Conservation (phyloP, 257 asterid genomes). For the Striga asiatica region DNA sequence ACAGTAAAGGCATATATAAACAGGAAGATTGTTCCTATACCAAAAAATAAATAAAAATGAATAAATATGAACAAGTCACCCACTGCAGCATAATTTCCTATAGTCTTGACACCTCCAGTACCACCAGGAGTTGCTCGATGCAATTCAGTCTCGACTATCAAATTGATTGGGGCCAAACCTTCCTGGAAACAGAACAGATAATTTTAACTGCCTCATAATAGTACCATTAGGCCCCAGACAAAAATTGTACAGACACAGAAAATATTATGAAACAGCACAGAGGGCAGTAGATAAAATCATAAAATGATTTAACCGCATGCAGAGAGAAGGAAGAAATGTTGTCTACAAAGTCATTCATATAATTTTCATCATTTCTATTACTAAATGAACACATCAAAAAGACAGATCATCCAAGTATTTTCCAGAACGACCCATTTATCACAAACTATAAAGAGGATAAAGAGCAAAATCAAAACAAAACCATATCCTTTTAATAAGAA, state of each 20-base stretch:
- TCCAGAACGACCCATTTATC: too few species aligned
- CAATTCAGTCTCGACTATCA: slow-evolving; percentile 84
- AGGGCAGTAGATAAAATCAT: too few species aligned
- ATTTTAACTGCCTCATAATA: not conserved
- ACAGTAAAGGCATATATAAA: not conserved
- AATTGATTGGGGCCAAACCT: slow-evolving; percentile 91
- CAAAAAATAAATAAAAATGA: not conserved
- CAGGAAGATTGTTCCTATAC: not conserved
- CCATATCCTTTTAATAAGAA: too few species aligned
- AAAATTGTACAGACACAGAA: not conserved
- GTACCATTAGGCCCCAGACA: not conserved
- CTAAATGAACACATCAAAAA: too few species aligned
- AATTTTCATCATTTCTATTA: too few species aligned
- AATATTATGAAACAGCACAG: too few species aligned
- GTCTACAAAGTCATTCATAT: not conserved
- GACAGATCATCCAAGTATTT: too few species aligned
- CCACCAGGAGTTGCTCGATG: slow-evolving; percentile 99
- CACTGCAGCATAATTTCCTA: slow-evolving; percentile 95
- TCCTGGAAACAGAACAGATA: slow-evolving; percentile 40
- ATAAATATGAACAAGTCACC: slow-evolving; percentile 18
- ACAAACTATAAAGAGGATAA: too few species aligned
- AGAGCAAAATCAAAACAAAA: too few species aligned
- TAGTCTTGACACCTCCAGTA: slow-evolving; percentile 92
- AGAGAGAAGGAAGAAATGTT: not conserved
- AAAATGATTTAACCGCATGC: too few species aligned